Evolutionary conservation across 176 grass and related monocot genomes (phyloP).

Genomic region (Oryza officinalis): DNA sequence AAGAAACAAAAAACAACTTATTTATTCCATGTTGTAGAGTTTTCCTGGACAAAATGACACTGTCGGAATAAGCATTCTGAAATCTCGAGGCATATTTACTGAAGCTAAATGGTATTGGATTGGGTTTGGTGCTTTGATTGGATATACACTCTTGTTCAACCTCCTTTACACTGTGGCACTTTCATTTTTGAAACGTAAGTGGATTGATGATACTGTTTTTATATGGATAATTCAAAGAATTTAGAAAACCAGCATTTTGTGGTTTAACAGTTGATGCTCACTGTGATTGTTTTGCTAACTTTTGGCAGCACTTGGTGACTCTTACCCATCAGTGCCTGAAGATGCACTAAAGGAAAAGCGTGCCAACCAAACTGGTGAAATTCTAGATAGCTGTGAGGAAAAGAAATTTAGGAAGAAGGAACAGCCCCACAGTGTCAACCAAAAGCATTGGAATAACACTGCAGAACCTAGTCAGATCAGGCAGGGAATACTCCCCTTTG

Average conservation of each 20-base stretch:
- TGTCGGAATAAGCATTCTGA: constrained; percentile 56
- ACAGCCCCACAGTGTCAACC: constrained; percentile 21
- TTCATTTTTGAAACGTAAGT: constrained; percentile 75
- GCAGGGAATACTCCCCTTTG: constrained; percentile 80
- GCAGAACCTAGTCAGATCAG: constrained; percentile 38
- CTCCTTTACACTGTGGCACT: constrained; percentile 64
- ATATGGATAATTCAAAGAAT: constrained; percentile 20
- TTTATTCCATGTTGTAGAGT: constrained; percentile 43
- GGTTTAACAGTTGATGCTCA: constrained; percentile 12
- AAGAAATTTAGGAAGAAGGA: constrained; percentile 53
- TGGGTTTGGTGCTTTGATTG: constrained; percentile 62
- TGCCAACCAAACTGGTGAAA: constrained; percentile 70
- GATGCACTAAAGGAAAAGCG: constrained; percentile 75
- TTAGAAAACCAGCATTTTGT: constrained; percentile 26
- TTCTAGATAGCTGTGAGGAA: constrained; percentile 44
- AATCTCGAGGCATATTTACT: constrained; percentile 58
- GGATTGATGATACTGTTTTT: constrained; percentile 27
- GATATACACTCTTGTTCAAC: constrained; percentile 85
- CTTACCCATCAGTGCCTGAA: constrained; percentile 67
- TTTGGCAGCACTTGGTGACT: constrained; percentile 63
- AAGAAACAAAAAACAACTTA: constrained; percentile 16
- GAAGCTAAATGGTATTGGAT: constrained; percentile 94
- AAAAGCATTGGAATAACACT: constrained; percentile 32
- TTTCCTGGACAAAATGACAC: constrained; percentile 38
- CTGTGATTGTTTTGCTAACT: not conserved